Evolutionary conservation across 352 stramenopile species (phyloP), one percentile per base, ranked within the genome.

Genomic region (Phytopythium delawarense): DNA sequence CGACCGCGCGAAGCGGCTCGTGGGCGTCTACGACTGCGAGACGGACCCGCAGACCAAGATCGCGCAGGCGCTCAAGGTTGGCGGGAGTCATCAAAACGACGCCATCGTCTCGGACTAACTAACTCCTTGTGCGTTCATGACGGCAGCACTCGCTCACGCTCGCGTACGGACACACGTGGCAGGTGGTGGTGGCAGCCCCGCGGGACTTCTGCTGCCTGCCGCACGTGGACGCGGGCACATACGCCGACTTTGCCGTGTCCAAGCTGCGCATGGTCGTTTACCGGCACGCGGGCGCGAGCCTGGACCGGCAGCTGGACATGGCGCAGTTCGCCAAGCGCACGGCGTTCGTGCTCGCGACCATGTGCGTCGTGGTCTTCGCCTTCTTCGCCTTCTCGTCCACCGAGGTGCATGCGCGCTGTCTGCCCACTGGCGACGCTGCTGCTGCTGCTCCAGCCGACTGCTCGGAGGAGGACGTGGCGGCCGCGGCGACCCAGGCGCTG

Each of bases 201-300:
- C 70, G 73, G 15, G 81, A 91, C 15, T 59, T 93, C 20, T 85
- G 77, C 63, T 87, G 75, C 49, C 53, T 88, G 52, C 74, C 79
- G 35, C 82, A 88, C 48, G 69, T 64, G 18, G 72, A 88, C 2
- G 61, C 75, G 0, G 57, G 61, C 8, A 82, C 72, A 8, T 70
- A 81, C 42, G 71, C 62, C 1, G 81, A 93, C 55, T 81, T 90
- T 63, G 63, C 72, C 6, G 37, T 90, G 11, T 67, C 73, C 48
- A 79, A 81, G 60, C 58, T 78, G 49, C 81, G 84, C 23, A 55
- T 93, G n/a, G 69, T 91, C 37, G 69, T 93, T 20, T 93, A 91
- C 53, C 73, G 66, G n/a, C 81, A 91, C 64, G 75, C 69, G 0
- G 82, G 81, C 30, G 74, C 65, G 18, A 65, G 68, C 46, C 64